Conservation (phyloP, 148 eudicot species). For the Polygonum maritimum region DNA sequence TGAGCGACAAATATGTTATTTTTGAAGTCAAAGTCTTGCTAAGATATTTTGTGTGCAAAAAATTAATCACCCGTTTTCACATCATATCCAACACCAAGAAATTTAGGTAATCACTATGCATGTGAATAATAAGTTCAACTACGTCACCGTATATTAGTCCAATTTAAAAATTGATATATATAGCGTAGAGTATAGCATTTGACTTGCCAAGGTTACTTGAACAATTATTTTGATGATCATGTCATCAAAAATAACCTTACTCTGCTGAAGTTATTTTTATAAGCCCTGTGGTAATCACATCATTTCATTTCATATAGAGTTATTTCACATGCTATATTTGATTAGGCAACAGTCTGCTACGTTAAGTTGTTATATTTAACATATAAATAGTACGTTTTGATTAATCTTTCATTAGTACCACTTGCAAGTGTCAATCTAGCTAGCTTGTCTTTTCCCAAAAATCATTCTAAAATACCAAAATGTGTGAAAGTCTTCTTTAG, state of each 20-base stretch:
- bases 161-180: neutral
- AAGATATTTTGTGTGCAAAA: too few species aligned
- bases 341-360: neutral
- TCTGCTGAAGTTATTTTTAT: neutral
- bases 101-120: too few species aligned
- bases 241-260: neutral
- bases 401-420: neutral
- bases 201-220: neutral
- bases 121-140: neutral
- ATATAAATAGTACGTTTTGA: too few species aligned
- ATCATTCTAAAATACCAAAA: neutral
- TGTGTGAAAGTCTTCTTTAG: neutral
- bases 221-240: neutral
- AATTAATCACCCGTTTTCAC: too few species aligned
- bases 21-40: too few species aligned
- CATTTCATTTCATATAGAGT: neutral
- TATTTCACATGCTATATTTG: neutral
- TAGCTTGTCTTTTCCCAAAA: neutral
- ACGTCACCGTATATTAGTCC: neutral
- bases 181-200: neutral
- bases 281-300: neutral
- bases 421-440: neutral
- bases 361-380: neutral
- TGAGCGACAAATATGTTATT: too few species aligned
- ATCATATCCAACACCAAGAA: too few species aligned